phyloP scores from a whole-genome alignment of 1,284 basidiomycete species.

The Melampsora americana region DNA sequence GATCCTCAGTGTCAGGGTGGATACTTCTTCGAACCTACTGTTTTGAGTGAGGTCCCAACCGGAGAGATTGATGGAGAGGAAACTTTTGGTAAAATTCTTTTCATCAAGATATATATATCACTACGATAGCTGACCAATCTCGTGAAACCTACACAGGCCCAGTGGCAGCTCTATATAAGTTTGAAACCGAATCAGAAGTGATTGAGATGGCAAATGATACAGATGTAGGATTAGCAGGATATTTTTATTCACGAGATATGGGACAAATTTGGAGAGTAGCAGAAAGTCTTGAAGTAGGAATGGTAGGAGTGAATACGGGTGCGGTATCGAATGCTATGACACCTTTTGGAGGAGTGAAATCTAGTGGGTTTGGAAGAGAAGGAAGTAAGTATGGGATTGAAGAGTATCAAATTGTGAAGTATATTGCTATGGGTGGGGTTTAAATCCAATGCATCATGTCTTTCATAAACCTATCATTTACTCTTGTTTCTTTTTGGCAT shows the following conservation, averaged over 20 bases:
- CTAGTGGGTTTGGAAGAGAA: slow-evolving; percentile 74
- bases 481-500: too few species aligned
- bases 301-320: slow-evolving; percentile 83
- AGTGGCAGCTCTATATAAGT: slow-evolving; percentile 63
- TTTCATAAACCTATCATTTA: too few species aligned
- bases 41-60: slow-evolving; percentile 78
- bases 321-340: slow-evolving; percentile 73
- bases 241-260: slow-evolving; percentile 82
- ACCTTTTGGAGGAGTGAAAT: slow-evolving; percentile 89
- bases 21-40: slow-evolving; percentile 80
- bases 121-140: background rate
- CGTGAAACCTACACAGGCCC: slow-evolving; percentile 45
- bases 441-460: too few species aligned
- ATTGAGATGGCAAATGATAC: slow-evolving; percentile 78
- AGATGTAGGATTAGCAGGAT: slow-evolving; percentile 79
- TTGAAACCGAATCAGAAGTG: slow-evolving; percentile 89
- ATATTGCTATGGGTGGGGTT: slow-evolving; percentile 67
- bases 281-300: slow-evolving; percentile 92
- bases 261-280: slow-evolving; percentile 93
- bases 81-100: slow-evolving; percentile 67
- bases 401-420: slow-evolving; percentile 67
- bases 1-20: slow-evolving; percentile 54
- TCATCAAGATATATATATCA: background rate
- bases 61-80: slow-evolving; percentile 67
- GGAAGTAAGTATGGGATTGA: slow-evolving; percentile 55